Conservation (phyloP, 208 protist species). For the Borovskyia barvae region DNA sequence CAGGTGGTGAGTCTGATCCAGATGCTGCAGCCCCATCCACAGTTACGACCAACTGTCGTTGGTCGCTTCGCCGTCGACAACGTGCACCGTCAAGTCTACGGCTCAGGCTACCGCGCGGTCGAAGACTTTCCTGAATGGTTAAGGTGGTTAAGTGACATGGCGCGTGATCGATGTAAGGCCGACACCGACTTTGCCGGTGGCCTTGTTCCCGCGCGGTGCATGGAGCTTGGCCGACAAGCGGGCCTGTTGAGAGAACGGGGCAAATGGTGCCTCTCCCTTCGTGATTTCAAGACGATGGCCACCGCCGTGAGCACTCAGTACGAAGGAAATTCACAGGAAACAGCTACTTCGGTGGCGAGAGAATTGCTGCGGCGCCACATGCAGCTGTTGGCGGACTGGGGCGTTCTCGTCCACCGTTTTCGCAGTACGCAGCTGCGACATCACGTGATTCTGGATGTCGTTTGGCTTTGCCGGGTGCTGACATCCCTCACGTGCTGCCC, state of each 20-base stretch:
- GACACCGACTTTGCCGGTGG: conserved; percentile 75
- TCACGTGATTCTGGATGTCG: conserved; percentile 62
- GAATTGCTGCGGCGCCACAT: conserved; percentile 64
- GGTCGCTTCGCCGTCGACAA: conserved; percentile 76
- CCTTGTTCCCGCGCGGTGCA: conserved; percentile 45
- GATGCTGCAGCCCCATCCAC: conserved; percentile 54
- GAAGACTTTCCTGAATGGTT: conserved; percentile 63
- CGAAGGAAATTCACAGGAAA: not conserved
- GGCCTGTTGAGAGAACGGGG: conserved; percentile 31
- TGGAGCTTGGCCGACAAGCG: conserved; percentile 36
- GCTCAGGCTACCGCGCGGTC: conserved; percentile 37
- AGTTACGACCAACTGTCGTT: conserved; percentile 64
- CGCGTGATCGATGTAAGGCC: conserved; percentile 42
- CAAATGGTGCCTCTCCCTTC: conserved; percentile 49
- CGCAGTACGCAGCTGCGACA: conserved; percentile 44
- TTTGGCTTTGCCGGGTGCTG: conserved; percentile 49
- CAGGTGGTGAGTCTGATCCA: conserved; percentile 68
- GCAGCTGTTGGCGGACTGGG: conserved; percentile 67
- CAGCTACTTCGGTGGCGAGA: conserved; percentile 1
- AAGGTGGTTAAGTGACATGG: conserved; percentile 65
- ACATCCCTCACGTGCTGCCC: conserved; percentile 28
- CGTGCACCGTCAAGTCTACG: conserved; percentile 40
- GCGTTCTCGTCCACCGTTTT: conserved; percentile 60
- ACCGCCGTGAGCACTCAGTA: conserved; percentile 44
- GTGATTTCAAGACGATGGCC: conserved; percentile 62